Conservation (phyloP, 208 protist genomes). For the Leishmania gerbilli region DNA sequence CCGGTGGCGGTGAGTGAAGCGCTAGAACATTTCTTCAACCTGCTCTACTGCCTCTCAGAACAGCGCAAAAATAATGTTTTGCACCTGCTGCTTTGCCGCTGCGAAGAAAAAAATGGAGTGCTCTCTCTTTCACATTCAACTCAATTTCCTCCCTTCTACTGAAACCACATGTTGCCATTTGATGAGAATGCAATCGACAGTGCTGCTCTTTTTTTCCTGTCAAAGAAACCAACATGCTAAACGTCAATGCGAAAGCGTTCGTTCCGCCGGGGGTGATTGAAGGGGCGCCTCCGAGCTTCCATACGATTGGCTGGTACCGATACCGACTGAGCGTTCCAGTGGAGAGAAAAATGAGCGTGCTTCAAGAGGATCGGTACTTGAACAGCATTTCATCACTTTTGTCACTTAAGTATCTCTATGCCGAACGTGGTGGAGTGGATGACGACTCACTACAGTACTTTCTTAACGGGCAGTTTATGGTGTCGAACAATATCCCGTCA, state of each 20-base stretch:
- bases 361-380: slow-evolving; percentile 34
- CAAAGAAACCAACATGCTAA: slow-evolving; percentile 49
- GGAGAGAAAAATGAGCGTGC: slow-evolving; percentile 29
- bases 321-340: slow-evolving; percentile 54
- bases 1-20: background rate
- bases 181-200: background rate
- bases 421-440: slow-evolving; percentile 44
- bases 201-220: background rate
- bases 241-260: slow-evolving; percentile 83
- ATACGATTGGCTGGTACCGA: slow-evolving; percentile 48
- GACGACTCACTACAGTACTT: slow-evolving; percentile 63
- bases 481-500: slow-evolving; percentile 40
- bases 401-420: slow-evolving; percentile 48
- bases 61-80: background rate
- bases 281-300: slow-evolving; percentile 16
- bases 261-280: slow-evolving; percentile 49
- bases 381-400: slow-evolving; percentile 58
- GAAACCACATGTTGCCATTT: background rate
- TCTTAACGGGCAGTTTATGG: slow-evolving; percentile 45
- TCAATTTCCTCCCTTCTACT: background rate
- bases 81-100: background rate
- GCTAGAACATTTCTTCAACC: background rate
- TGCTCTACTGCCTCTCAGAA: background rate
- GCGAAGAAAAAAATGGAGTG: background rate
- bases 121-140: background rate